These are phyloP conservation scores for Hawksworthiomyces lignivorus DNA, from an alignment of 2,329 filamentous ascomycete species.

Conservation along the genomic window DNA sequence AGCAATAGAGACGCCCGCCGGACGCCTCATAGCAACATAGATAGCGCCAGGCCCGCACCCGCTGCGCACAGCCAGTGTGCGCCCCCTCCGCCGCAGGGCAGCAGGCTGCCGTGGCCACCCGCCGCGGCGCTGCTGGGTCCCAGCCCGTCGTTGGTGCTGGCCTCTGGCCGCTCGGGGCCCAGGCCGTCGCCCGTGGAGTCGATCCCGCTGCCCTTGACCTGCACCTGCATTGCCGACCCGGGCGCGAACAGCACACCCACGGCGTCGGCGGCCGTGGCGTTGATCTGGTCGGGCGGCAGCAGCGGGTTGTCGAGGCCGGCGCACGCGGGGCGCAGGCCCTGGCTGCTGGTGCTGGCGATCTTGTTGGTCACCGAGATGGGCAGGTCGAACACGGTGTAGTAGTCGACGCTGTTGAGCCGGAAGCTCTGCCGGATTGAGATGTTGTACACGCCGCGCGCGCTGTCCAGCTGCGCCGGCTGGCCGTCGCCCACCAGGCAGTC, in stretches of 20 bases:
- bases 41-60: too few species aligned
- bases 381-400: slow-evolving; percentile 64
- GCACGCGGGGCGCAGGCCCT: slow-evolving; percentile 32
- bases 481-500: slow-evolving; percentile 58
- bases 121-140: slow-evolving; percentile 14
- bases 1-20: too few species aligned
- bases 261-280: slow-evolving; percentile 32
- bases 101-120: slow-evolving; percentile 18
- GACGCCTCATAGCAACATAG: too few species aligned
- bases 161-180: slow-evolving; percentile 18
- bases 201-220: slow-evolving; percentile 22
- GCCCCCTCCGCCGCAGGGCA: too few species aligned
- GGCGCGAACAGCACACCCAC: slow-evolving; percentile 44
- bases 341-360: slow-evolving; percentile 36
- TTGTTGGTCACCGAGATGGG: slow-evolving; percentile 61
- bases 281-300: slow-evolving; percentile 37
- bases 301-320: slow-evolving; percentile 44
- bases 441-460: slow-evolving; percentile 56
- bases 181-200: slow-evolving; percentile 17
- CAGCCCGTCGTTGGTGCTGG: slow-evolving; percentile 21
- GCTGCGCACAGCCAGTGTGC: too few species aligned
- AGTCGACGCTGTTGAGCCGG: slow-evolving; percentile 53
- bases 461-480: slow-evolving; percentile 33
- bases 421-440: slow-evolving; percentile 67
- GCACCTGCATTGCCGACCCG: slow-evolving; percentile 39